phyloP scores from a whole-genome alignment of 1,139 yeast species.

The Candida neerlandica region DNA sequence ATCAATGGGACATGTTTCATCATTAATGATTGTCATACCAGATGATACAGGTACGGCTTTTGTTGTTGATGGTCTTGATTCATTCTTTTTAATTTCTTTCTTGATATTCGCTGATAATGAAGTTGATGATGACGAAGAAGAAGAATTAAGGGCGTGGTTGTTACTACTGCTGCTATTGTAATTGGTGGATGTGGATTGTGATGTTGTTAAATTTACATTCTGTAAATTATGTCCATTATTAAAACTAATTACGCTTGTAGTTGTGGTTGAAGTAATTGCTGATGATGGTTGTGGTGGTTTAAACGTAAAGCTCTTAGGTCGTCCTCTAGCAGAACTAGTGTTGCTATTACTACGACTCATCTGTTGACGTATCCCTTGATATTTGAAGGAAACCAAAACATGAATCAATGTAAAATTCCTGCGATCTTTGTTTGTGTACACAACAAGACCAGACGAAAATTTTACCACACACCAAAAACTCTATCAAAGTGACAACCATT shows the following conservation, averaged over 20 bases:
- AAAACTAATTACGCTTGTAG: slow-evolving; percentile 11
- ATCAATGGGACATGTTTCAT: background rate
- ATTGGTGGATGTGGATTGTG: slow-evolving; percentile 2
- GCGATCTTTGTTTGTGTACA: too few species aligned
- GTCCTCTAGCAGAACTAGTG: background rate
- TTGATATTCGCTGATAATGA: background rate
- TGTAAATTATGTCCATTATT: slow-evolving; percentile 5
- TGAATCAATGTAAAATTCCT: too few species aligned
- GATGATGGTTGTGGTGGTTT: slow-evolving; percentile 13
- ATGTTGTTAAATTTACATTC: slow-evolving; percentile 5
- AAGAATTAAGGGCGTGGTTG: too few species aligned
- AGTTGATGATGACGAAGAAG: background rate
- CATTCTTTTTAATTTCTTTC: slow-evolving; percentile 6
- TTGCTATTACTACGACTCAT: too few species aligned
- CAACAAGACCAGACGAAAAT: too few species aligned
- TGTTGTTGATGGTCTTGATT: slow-evolving; percentile 5
- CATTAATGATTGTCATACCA: background rate
- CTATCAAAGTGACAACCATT: too few species aligned
- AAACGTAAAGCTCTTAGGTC: slow-evolving; percentile 1
- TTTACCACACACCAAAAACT: too few species aligned
- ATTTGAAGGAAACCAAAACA: too few species aligned
- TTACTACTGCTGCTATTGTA: background rate
- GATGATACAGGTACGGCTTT: background rate
- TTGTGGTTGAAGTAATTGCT: slow-evolving; percentile 16
- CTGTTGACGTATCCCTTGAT: too few species aligned